phyloP scores from a whole-genome alignment of 1,284 basidiomycete genomes.

The Ceratobasidium sp. region DNA sequence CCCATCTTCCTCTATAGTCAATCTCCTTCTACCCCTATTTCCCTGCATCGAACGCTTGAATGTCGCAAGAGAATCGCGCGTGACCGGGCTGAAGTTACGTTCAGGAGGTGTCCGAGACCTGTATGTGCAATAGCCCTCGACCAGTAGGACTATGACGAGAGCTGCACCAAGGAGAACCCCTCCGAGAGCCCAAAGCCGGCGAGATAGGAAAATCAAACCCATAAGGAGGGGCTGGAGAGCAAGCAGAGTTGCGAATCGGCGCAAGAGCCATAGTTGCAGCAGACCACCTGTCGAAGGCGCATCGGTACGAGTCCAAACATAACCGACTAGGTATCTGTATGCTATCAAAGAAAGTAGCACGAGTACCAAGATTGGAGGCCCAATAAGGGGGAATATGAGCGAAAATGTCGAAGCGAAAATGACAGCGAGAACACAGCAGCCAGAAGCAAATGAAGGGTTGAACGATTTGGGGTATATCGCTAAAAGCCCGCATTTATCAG shows the following conservation, averaged over 20 bases:
- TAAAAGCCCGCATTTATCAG: constrained; percentile 48
- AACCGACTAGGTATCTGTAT: constrained; percentile 75
- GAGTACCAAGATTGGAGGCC: constrained; percentile 70
- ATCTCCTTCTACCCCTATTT: constrained; percentile 41
- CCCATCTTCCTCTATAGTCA: constrained; percentile 52
- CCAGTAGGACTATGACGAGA: constrained; percentile 59
- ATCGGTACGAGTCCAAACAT: constrained; percentile 72
- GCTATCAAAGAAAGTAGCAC: constrained; percentile 74
- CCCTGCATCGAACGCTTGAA: constrained; percentile 50
- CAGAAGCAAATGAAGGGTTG: constrained; percentile 69
- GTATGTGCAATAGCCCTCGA: constrained; percentile 63
- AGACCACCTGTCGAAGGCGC: constrained; percentile 72
- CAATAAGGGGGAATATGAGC: constrained; percentile 78
- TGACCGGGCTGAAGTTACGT: constrained; percentile 61
- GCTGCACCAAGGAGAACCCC: constrained; percentile 66
- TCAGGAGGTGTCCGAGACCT: constrained; percentile 60
- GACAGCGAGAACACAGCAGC: constrained; percentile 70
- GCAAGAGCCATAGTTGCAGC: constrained; percentile 75
- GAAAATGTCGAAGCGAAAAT: constrained; percentile 74
- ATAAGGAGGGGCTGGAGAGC: constrained; percentile 75
- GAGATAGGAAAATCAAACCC: constrained; percentile 72
- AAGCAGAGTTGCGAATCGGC: constrained; percentile 68
- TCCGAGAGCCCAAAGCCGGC: constrained; percentile 73
- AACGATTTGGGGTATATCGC: constrained; percentile 76
- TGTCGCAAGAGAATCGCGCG: constrained; percentile 63